phyloP scores from a whole-genome alignment of 495 filamentous ascomycete species.

The Xylaria acuta region DNA sequence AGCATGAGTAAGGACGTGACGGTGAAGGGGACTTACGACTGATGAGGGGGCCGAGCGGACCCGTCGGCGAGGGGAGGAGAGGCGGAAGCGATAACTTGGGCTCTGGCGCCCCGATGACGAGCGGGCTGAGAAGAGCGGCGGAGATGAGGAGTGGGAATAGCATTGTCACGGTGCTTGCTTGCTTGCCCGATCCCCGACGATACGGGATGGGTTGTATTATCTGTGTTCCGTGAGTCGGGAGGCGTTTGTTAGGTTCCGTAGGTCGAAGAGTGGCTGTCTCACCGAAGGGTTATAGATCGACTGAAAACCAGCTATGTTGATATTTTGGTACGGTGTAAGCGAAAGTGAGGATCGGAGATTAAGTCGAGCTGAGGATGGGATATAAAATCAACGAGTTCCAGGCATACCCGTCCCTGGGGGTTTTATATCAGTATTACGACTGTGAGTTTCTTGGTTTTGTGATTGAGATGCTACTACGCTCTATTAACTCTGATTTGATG shows the following conservation, averaged over 20 bases:
- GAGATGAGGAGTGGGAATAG: background rate
- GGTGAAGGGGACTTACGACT: constrained; percentile 1
- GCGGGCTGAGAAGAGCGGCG: background rate
- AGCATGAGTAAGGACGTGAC: background rate
- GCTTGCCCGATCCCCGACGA: background rate
- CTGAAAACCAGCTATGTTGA: background rate
- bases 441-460: background rate
- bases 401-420: background rate
- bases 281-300: background rate
- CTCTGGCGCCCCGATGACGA: background rate
- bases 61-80: constrained; percentile 14
- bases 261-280: background rate
- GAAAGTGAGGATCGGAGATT: background rate
- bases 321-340: background rate
- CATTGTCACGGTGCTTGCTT: constrained; percentile 16
- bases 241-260: background rate
- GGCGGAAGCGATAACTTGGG: background rate
- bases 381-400: background rate
- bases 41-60: constrained; percentile 13
- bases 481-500: background rate
- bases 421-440: background rate
- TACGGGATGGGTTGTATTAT: background rate
- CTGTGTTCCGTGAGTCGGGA: background rate
- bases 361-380: background rate
- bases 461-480: background rate